Evolutionary conservation across 345 rosid species (phyloP).

Genomic region (Syzygium oleosum): DNA sequence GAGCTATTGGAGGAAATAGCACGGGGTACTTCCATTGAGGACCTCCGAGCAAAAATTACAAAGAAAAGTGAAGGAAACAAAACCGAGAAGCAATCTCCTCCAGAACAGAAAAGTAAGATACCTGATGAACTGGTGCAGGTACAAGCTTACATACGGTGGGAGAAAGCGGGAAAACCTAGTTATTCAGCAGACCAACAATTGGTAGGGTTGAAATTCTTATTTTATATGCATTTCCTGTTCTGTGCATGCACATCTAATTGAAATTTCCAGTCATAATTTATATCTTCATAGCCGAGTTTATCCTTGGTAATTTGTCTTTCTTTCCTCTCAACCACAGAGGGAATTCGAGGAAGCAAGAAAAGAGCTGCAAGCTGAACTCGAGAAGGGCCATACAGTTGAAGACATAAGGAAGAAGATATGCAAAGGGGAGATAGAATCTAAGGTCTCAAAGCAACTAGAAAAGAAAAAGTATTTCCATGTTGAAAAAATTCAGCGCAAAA

Average conservation of each 20-base stretch:
- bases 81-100: slow-evolving; percentile 23
- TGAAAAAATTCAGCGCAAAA: slow-evolving; percentile 71
- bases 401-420: slow-evolving; percentile 44
- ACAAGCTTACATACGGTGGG: slow-evolving; percentile 71
- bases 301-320: not conserved
- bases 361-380: slow-evolving; percentile 52
- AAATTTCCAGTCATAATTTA: not conserved
- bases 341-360: slow-evolving; percentile 68
- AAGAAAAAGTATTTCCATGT: slow-evolving; percentile 22
- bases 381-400: slow-evolving; percentile 44
- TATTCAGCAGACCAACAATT: slow-evolving; percentile 33
- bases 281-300: not conserved
- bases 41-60: slow-evolving; percentile 55
- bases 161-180: slow-evolving; percentile 66
- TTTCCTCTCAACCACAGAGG: slow-evolving; percentile 17
- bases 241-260: not conserved
- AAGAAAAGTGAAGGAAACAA: slow-evolving; percentile 41
- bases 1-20: slow-evolving; percentile 82
- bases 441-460: slow-evolving; percentile 23
- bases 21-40: slow-evolving; percentile 66
- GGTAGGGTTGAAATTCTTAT: not conserved
- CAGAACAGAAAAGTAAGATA: slow-evolving; percentile 23
- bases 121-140: slow-evolving; percentile 57
- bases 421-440: slow-evolving; percentile 44
- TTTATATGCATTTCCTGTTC: not conserved